Evolutionary conservation across 2,329 filamentous ascomycete species (phyloP), one percentile per base, ranked within the genome.

Genomic region (Colletotrichum agaves): DNA sequence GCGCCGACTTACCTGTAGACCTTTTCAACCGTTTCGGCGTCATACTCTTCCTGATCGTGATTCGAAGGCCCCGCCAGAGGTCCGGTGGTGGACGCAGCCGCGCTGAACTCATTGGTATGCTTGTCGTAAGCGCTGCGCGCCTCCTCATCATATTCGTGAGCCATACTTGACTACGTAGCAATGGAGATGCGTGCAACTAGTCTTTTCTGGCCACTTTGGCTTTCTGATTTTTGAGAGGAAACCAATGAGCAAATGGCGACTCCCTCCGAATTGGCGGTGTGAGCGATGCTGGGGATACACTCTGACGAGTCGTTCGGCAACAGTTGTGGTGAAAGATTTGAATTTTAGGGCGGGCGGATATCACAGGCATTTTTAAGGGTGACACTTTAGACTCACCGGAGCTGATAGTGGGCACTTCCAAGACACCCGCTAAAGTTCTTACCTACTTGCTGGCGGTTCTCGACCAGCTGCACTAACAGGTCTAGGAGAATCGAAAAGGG

Each of bases 161-260:
- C 81, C 84, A 85, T 85, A 80, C 79, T 82, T 23, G 80, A 82
- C 81, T 77, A 72, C 74, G 79, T 76, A 84, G 82, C 83, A 85
- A 85, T 84, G 83, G 82, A 80, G 71, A 78, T 73, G 83, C 82
- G 75, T 85, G 83, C 82, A 82, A 80, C 76, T 75, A 80, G 82
- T 81, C 78, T 78, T 78, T 81, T 79, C 77, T 74, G 77, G 76
- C 74, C 66, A 69, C 66, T 52, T 31, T 27, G 13, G 44, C 41
- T 19, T n/a, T 5, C 39, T 10, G 39, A 43, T 53, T 39, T 39
- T 11, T 41, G 12, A 44, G 21, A 55, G 15, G 5, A 33, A 35
- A 17, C 61, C 53, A 52, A 46, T 17, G 19, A 31, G 10, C 33
- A 19, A 21, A 41, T 52, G 13, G 43, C 56, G 49, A 17, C 44